These are phyloP conservation scores for Polyporus tsugae DNA, from an alignment of 1,284 basidiomycete species.

Conservation along the genomic window DNA sequence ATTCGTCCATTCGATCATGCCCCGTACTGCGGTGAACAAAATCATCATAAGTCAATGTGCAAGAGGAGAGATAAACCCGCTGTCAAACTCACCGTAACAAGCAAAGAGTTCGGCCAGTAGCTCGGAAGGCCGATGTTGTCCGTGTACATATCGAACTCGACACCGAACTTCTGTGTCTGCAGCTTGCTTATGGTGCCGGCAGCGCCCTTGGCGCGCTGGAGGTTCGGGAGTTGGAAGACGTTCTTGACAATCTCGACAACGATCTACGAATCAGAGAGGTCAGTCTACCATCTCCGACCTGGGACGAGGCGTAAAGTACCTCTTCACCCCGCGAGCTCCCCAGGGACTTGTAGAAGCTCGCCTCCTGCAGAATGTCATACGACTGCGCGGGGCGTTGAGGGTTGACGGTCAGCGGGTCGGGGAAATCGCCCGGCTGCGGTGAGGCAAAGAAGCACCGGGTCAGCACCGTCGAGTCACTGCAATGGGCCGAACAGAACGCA, in stretches of 20 bases:
- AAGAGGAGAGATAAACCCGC: neutral
- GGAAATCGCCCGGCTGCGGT: conserved; percentile 49
- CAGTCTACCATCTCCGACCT: neutral
- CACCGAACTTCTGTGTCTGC: conserved; percentile 33
- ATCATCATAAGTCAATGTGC: neutral
- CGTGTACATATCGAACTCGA: conserved; percentile 40
- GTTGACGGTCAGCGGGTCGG: conserved; percentile 51
- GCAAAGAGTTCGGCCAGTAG: conserved; percentile 42
- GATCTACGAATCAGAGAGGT: conserved; percentile 31
- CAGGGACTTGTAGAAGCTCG: conserved; percentile 54
- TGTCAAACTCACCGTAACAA: conserved; percentile 37
- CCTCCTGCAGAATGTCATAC: conserved; percentile 51
- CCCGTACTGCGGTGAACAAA: conserved; percentile 15
- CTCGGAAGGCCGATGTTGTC: conserved; percentile 37
- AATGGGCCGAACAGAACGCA: neutral
- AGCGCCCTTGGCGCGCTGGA: conserved; percentile 52
- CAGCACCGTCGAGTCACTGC: neutral
- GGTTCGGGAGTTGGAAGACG: conserved; percentile 54
- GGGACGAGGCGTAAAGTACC: conserved; percentile 19
- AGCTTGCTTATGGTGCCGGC: conserved; percentile 50
- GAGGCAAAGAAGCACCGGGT: neutral
- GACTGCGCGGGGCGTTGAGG: conserved; percentile 46
- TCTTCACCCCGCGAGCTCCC: conserved; percentile 50
- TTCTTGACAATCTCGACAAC: conserved; percentile 54
- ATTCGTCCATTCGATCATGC: neutral